phyloP scores from a whole-genome alignment of 2,329 filamentous ascomycete genomes.

The Venturia carpophila region DNA sequence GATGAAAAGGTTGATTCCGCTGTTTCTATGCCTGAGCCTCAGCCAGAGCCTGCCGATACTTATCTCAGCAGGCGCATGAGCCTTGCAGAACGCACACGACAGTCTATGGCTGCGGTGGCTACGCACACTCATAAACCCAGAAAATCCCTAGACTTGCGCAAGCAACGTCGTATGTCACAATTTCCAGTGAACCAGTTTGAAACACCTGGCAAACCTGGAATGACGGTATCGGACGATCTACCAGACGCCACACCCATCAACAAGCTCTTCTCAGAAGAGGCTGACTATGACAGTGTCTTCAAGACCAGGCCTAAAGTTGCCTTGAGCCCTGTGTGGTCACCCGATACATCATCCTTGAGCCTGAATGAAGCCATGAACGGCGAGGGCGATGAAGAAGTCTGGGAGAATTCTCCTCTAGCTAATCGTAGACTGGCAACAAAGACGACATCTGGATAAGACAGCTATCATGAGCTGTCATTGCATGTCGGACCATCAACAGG shows the following conservation, averaged over 20 bases:
- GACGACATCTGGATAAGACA: not conserved
- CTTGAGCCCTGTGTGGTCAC: constrained; percentile 52
- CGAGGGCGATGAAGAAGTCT: constrained; percentile 6
- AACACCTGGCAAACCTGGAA: constrained; percentile 36
- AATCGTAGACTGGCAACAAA: constrained; percentile 3
- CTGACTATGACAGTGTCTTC: constrained; percentile 76
- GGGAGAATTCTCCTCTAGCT: not conserved
- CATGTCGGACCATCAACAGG: not conserved
- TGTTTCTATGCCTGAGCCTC: constrained; percentile 16
- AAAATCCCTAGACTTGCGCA: constrained; percentile 26
- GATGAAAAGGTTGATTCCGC: constrained; percentile 24
- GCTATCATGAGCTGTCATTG: not conserved
- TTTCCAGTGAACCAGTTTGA: constrained; percentile 52
- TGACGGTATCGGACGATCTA: constrained; percentile 23
- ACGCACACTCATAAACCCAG: constrained; percentile 23
- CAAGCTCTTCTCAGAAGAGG: constrained; percentile 60
- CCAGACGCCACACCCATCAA: constrained; percentile 51
- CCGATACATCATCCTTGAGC: not conserved
- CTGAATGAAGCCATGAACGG: constrained; percentile 5
- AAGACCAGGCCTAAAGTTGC: constrained; percentile 74
- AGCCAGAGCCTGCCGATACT: constrained; percentile 3
- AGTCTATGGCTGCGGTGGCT: constrained; percentile 65
- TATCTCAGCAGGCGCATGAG: constrained; percentile 34
- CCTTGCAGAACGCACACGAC: constrained; percentile 69
- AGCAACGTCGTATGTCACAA: constrained; percentile 26